Evolutionary conservation across 805 yeast species (phyloP), one percentile per base, ranked within the genome.

Genomic region (Monosporozyma siamensis): DNA sequence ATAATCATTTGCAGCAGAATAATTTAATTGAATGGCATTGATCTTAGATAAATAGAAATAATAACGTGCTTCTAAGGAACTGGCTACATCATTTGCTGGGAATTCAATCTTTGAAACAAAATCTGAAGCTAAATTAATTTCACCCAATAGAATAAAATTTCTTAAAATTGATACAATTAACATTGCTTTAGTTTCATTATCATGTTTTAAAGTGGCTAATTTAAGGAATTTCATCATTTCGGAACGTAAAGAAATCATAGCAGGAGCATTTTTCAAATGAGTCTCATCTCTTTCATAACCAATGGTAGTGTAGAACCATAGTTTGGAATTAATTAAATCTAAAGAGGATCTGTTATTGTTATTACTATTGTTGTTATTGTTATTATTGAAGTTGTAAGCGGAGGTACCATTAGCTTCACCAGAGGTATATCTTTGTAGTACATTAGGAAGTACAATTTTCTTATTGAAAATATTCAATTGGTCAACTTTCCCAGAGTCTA

Each of bases 41-140:
- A 92, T 85, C 50, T 83, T 80, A n/a, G 96, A 90, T 59, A 88
- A 68, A 58, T 92, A 92, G 66, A 82, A 92, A 65, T 78, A 82
- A 61, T 88, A 89, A 65, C 99, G 77, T 7, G 97, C 95, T 38
- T 82, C 87, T 55, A 90, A 75, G 3, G 97, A 83, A 51, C 86
- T 87, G 17, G 87, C 80, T 5, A 92, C 90, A 43, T 78, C 73
- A 47, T 74, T 79, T 4, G 51, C 48, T 21, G 97, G 97, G 64
- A 90, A 92, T 46, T 82, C 85, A 21, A 88, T 76, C 64, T 92
- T 92, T 52, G 84, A 85, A 27, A 90, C 84, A 56, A 92, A 77
- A 62, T 87, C 90, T 38, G 84, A 78, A 0, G 97, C 97, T 60
- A 83, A 88, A 48, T 79, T 77, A 40, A 89, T 78, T 54, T 88